Conservation (phyloP, 495 filamentous ascomycete species). For the Pyronema omphalodes region DNA sequence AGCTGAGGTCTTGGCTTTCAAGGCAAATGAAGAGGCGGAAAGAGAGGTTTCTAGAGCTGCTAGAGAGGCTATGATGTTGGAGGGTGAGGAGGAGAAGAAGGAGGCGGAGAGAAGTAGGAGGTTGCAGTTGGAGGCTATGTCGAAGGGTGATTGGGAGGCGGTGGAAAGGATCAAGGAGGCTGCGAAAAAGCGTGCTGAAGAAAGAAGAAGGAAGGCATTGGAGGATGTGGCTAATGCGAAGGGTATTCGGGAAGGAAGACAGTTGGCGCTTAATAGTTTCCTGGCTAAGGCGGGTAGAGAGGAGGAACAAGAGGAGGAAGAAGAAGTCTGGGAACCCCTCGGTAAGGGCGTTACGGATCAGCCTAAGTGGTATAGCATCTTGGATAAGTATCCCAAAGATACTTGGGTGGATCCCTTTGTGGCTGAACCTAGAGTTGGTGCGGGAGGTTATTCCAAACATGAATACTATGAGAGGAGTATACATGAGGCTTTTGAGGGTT, state of each 20-base stretch:
- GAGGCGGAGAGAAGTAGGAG: conserved; percentile 34
- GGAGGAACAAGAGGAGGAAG: conserved; percentile 34
- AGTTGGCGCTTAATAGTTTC: conserved; percentile 29
- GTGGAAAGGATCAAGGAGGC: conserved; percentile 50
- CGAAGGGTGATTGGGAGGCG: conserved; percentile 37
- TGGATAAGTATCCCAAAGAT: conserved; percentile 35
- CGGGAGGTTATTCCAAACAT: conserved; percentile 58
- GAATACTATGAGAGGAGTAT: conserved; percentile 67
- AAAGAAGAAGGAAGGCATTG: conserved; percentile 42
- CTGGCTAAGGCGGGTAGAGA: conserved; percentile 2
- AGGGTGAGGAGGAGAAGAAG: conserved; percentile 30
- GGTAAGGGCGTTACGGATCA: conserved; percentile 45
- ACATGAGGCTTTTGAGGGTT: conserved; percentile 74
- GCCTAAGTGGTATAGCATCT: conserved; percentile 51
- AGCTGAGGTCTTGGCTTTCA: conserved; percentile 35
- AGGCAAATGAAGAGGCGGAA: conserved; percentile 41
- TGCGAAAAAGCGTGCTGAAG: conserved; percentile 35
- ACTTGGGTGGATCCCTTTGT: conserved; percentile 2
- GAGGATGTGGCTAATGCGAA: conserved; percentile 31
- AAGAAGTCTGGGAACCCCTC: conserved; percentile 77
- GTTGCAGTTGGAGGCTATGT: conserved; percentile 33
- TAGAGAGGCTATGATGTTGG: conserved; percentile 33
- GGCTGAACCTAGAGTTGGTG: not conserved
- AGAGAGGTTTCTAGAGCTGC: conserved; percentile 34
- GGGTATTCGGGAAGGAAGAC: conserved; percentile 31